phyloP scores from a whole-genome alignment of 345 rosid species.

The Brassica nigra region DNA sequence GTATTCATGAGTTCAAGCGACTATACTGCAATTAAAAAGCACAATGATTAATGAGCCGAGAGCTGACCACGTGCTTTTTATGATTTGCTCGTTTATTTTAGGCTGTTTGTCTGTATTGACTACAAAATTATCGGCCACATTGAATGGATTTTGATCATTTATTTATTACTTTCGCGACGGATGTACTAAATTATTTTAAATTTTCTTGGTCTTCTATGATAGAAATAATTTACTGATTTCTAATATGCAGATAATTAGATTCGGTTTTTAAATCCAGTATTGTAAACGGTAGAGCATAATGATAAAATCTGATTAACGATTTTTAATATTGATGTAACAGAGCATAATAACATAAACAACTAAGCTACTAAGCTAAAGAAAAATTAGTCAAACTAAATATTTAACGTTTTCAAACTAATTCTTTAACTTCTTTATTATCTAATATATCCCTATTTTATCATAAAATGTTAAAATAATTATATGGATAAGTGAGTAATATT shows the following conservation, averaged over 20 bases:
- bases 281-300: background rate
- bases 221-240: background rate
- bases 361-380: slow-evolving; percentile 6
- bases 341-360: background rate
- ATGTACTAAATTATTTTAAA: background rate
- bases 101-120: slow-evolving; percentile 15
- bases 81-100: slow-evolving; percentile 2
- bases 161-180: background rate
- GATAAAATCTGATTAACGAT: background rate
- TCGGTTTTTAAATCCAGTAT: background rate
- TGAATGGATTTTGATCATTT: background rate
- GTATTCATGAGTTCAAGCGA: too few species aligned
- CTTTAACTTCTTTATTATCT: too few species aligned
- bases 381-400: background rate
- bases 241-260: background rate
- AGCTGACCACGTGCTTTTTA: slow-evolving; percentile 33
- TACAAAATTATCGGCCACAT: slow-evolving; percentile 1
- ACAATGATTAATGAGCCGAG: slow-evolving; percentile 23
- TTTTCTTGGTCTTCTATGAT: background rate
- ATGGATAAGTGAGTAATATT: background rate
- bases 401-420: background rate
- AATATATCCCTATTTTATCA: background rate
- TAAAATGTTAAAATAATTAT: background rate
- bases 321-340: background rate
- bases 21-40: background rate